Evolutionary conservation across 1,139 yeast species (phyloP).

Genomic region (Hemisphaericaspora lyxosophila): DNA sequence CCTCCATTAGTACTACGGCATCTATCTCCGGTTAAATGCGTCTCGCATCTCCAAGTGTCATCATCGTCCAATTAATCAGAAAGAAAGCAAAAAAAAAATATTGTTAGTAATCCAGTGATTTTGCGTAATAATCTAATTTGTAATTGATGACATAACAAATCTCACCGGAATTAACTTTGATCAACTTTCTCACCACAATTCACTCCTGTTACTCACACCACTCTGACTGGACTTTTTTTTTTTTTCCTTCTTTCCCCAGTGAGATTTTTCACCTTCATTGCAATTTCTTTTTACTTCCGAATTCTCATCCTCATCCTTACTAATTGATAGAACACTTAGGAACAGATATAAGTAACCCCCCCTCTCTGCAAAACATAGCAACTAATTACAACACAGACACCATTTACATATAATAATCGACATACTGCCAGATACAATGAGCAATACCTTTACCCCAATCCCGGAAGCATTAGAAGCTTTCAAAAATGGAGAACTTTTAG

Average conservation of each 20-base stretch:
- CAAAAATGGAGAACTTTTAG: slow-evolving; percentile 81
- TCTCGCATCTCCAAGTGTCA: too few relatives aligned
- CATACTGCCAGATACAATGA: neutral
- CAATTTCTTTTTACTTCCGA: neutral
- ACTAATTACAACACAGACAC: neutral
- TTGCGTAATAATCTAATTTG: too few relatives aligned
- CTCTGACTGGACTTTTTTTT: neutral
- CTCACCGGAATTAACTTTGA: too few relatives aligned
- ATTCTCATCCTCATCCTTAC: neutral
- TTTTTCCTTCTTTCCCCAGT: neutral
- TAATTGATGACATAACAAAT: too few relatives aligned
- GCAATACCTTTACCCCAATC: slow-evolving; percentile 14
- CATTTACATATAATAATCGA: neutral
- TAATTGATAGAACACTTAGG: neutral
- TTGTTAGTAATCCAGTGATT: too few relatives aligned
- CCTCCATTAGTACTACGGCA: too few relatives aligned
- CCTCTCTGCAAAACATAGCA: too few relatives aligned
- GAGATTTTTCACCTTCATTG: slow-evolving; percentile 1
- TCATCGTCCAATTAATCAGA: too few relatives aligned
- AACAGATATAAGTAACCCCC: too few relatives aligned
- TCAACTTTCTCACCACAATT: neutral
- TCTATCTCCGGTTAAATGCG: too few relatives aligned
- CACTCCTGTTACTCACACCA: neutral
- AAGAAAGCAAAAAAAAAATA: too few relatives aligned
- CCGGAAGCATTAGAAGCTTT: slow-evolving; percentile 74